A percentile compares a stretch with the other conserved stretches of the same genome.
These are phyloP conservation scores for Helianthus tuberosus DNA, from an alignment of 129 eudicot genomes.

Conservation along the genomic window DNA sequence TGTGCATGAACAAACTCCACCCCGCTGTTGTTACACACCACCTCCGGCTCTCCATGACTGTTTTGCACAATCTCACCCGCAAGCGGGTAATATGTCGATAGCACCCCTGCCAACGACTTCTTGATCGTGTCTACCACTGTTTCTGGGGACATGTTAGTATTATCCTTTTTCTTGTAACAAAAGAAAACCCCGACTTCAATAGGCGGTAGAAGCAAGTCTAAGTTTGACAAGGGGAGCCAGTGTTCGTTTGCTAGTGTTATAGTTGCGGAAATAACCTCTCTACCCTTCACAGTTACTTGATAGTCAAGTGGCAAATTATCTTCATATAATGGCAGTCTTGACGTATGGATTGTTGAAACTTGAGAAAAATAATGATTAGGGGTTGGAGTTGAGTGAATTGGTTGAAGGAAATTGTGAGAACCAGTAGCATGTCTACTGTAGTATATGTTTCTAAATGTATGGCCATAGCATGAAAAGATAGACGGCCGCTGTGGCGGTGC, in stretches of 20 bases:
- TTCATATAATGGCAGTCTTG: background rate
- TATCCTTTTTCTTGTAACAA: conserved; percentile 33
- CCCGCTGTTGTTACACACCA: conserved; percentile 3
- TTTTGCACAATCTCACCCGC: conserved; percentile 7
- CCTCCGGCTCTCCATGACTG: conserved; percentile 3
- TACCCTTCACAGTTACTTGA: conserved; percentile 34
- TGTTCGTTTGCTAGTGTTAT: conserved; percentile 33
- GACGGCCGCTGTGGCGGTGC: background rate
- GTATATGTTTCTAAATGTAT: background rate
- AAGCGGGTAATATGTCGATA: conserved; percentile 47
- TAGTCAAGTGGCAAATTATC: conserved; percentile 6
- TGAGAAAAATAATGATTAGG: background rate
- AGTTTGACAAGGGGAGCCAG: conserved; percentile 38
- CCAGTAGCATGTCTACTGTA: background rate
- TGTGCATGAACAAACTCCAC: conserved; percentile 1
- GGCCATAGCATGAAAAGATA: background rate
- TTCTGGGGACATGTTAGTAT: background rate
- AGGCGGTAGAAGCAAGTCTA: background rate
- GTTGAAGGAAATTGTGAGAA: background rate
- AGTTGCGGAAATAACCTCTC: conserved; percentile 32
- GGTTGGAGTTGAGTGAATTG: background rate
- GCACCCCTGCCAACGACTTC: conserved; percentile 42
- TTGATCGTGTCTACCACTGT: conserved; percentile 38
- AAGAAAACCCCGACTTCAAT: background rate
- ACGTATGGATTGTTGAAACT: conserved; percentile 17